These are phyloP conservation scores for Solanum habrochaites DNA, from an alignment of 257 asterid species.

Conservation along the genomic window DNA sequence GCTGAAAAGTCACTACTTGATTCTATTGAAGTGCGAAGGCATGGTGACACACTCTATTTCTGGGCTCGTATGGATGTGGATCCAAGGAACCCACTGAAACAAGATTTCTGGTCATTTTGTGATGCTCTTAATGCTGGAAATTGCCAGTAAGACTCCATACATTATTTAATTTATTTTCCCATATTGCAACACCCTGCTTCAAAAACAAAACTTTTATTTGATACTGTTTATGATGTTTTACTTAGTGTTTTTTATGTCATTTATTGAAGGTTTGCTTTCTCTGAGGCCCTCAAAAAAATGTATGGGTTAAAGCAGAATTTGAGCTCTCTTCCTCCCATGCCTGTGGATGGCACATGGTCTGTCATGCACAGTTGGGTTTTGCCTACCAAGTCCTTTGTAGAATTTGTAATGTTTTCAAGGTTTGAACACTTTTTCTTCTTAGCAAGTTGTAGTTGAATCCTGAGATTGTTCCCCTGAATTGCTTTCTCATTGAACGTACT, in stretches of 20 bases:
- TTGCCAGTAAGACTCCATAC: conserved; percentile 57
- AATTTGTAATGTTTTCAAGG: conserved; percentile 97
- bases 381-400: conserved; percentile 85
- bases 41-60: conserved; percentile 80
- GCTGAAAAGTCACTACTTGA: conserved; percentile 69
- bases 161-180: background rate
- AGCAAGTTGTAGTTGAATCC: background rate
- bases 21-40: conserved; percentile 53
- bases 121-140: conserved; percentile 90
- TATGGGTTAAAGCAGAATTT: conserved; percentile 59
- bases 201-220: background rate
- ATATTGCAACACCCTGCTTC: background rate
- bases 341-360: conserved; percentile 69
- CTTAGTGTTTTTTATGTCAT: background rate
- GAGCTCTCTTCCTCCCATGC: conserved; percentile 76
- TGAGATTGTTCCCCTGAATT: background rate
- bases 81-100: conserved; percentile 41
- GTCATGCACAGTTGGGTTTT: conserved; percentile 89
- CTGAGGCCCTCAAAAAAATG: conserved; percentile 74
- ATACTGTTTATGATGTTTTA: background rate
- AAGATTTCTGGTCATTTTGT: conserved; percentile 95
- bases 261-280: conserved; percentile 56
- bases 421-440: conserved; percentile 7
- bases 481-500: background rate
- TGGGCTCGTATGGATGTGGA: conserved; percentile 79